phyloP scores from a whole-genome alignment of 106 monocot genomes.

The Narthecium ossifragum region DNA sequence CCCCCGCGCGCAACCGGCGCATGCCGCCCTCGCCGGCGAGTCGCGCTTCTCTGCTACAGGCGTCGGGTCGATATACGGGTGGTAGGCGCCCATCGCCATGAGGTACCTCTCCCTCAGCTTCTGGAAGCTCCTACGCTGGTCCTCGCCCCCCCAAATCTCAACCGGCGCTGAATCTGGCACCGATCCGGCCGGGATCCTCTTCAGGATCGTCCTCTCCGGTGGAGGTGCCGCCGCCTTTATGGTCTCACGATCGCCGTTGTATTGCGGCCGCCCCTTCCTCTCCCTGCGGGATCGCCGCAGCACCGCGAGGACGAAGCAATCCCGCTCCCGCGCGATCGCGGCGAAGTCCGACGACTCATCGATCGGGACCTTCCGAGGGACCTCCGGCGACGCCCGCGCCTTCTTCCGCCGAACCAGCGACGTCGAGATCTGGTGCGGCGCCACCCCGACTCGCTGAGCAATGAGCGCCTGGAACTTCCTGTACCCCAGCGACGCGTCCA shows the following conservation, averaged over 20 bases:
- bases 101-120: slow-evolving; percentile 35
- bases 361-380: slow-evolving; percentile 27
- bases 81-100: slow-evolving; percentile 4
- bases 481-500: slow-evolving; percentile 11
- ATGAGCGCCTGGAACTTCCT: slow-evolving; percentile 30
- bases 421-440: slow-evolving; percentile 36
- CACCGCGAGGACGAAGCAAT: slow-evolving; percentile 33
- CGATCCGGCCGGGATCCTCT: slow-evolving; percentile 11
- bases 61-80: background rate
- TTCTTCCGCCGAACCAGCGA: slow-evolving; percentile 35
- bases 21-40: background rate
- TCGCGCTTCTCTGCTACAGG: too few species aligned
- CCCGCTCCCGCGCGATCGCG: slow-evolving; percentile 26
- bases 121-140: slow-evolving; percentile 24
- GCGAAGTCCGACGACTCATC: slow-evolving; percentile 36
- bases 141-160: slow-evolving; percentile 30
- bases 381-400: slow-evolving; percentile 21
- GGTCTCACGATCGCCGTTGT: background rate
- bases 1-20: slow-evolving; percentile 34
- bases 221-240: background rate
- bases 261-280: slow-evolving; percentile 5
- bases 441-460: slow-evolving; percentile 25
- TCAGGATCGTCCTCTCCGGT: slow-evolving; percentile 40
- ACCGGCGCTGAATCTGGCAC: background rate
- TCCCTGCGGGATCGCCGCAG: slow-evolving; percentile 16